These are phyloP conservation scores for Monascus purpureus DNA, from an alignment of 495 filamentous ascomycete genomes.

Conservation along the genomic window DNA sequence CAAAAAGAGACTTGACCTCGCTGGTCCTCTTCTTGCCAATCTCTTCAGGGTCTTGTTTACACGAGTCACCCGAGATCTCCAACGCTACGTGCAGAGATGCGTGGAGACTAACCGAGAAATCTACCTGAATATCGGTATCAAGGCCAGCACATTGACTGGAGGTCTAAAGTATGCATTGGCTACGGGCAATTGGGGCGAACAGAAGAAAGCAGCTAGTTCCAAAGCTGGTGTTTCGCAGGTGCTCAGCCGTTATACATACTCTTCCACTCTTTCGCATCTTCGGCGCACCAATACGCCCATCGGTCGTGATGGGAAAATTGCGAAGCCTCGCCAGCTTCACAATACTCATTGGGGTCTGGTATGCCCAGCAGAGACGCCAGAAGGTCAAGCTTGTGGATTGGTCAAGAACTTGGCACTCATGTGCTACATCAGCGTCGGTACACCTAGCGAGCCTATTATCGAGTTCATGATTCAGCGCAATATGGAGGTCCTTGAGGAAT, in stretches of 20 bases:
- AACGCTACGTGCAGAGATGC: conserved; percentile 76
- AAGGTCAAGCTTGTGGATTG: conserved; percentile 95
- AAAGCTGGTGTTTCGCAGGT: conserved; percentile 98
- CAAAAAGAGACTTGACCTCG: conserved; percentile 94
- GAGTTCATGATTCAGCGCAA: conserved; percentile 88
- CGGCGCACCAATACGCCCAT: conserved; percentile 95
- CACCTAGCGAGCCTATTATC: conserved; percentile 73
- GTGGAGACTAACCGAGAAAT: conserved; percentile 82
- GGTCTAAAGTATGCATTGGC: conserved; percentile 92
- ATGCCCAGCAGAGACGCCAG: conserved; percentile 93
- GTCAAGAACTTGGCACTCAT: conserved; percentile 98
- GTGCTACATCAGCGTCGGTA: conserved; percentile 94
- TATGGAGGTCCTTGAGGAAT: conserved; percentile 95
- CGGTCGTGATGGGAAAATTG: conserved; percentile 94
- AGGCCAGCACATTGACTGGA: conserved; percentile 79
- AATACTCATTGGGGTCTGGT: conserved; percentile 99
- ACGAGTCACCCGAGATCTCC: conserved; percentile 76
- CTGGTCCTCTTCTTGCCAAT: conserved; percentile 83
- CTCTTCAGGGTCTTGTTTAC: conserved; percentile 82
- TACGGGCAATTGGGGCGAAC: conserved; percentile 99
- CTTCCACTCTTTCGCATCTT: conserved; percentile 91
- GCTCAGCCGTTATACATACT: conserved; percentile 92
- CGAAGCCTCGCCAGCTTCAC: conserved; percentile 93
- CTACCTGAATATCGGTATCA: conserved; percentile 76
- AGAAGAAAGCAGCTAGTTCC: conserved; percentile 88